phyloP scores from a whole-genome alignment of 805 yeast species.

The Wickerhamiella dianesei region DNA sequence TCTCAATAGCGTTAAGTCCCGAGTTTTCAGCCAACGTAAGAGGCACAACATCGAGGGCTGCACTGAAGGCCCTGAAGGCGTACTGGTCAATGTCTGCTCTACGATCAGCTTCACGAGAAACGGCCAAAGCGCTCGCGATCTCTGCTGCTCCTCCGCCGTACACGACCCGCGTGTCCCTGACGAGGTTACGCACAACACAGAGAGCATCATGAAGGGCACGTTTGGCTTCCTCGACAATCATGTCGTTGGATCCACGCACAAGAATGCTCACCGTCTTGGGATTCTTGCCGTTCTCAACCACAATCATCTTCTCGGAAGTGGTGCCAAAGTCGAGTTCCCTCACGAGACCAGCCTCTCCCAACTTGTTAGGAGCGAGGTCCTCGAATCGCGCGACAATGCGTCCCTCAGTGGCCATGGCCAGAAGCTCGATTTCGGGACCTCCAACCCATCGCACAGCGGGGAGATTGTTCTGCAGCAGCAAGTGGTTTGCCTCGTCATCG shows the following conservation, averaged over 20 bases:
- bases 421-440: conserved; percentile 86
- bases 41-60: conserved; percentile 83
- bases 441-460: conserved; percentile 99
- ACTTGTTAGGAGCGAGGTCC: conserved; percentile 66
- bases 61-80: conserved; percentile 89
- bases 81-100: conserved; percentile 95
- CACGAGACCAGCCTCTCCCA: conserved; percentile 78
- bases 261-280: conserved; percentile 84
- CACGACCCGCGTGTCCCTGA: conserved; percentile 85
- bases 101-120: conserved; percentile 79
- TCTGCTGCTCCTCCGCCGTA: conserved; percentile 99
- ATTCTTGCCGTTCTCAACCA: conserved; percentile 78
- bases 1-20: conserved; percentile 87
- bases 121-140: conserved; percentile 82
- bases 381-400: conserved; percentile 95
- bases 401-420: conserved; percentile 96
- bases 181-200: conserved; percentile 92
- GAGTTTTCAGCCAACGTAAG: conserved; percentile 95
- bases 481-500: conserved; percentile 95
- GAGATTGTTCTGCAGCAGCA: conserved; percentile 70
- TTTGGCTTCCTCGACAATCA: conserved; percentile 94
- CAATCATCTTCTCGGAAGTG: conserved; percentile 89
- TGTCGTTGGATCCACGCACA: conserved; percentile 89
- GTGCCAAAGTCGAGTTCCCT: conserved; percentile 91
- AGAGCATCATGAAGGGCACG: conserved; percentile 94